Percentiles rank a stretch among this genome's conserved stretches.
phyloP scores from a whole-genome alignment of 208 protist species.

The Trypanosoma lewisi region DNA sequence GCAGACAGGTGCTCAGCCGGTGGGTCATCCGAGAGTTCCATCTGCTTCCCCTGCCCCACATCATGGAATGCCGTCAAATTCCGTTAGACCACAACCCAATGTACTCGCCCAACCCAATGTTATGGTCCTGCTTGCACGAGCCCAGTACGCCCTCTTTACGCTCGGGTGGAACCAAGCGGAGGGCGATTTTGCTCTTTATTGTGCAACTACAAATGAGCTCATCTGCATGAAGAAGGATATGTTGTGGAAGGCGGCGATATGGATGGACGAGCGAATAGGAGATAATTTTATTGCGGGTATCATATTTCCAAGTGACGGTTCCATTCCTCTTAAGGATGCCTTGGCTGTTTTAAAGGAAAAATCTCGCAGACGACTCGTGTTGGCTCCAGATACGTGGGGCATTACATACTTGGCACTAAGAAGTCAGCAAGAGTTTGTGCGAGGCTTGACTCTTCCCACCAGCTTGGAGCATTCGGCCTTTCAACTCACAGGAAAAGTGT shows the following conservation, averaged over 20 bases:
- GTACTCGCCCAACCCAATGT: slow-evolving; percentile 32
- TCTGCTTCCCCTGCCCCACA: slow-evolving; percentile 65
- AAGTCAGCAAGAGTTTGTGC: slow-evolving; percentile 80
- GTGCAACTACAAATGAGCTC: slow-evolving; percentile 77
- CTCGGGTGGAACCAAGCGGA: slow-evolving; percentile 42
- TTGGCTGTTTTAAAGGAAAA: slow-evolving; percentile 50
- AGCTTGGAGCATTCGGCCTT: slow-evolving; percentile 83
- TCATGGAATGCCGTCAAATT: slow-evolving; percentile 51
- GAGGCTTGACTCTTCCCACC: slow-evolving; percentile 57
- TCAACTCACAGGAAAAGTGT: slow-evolving; percentile 57
- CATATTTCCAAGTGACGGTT: slow-evolving; percentile 64
- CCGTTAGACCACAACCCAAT: slow-evolving; percentile 36
- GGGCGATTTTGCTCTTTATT: slow-evolving; percentile 67
- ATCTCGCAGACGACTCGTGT: slow-evolving; percentile 54
- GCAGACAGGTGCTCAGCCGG: slow-evolving; percentile 43
- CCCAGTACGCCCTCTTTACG: slow-evolving; percentile 85
- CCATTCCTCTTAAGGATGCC: slow-evolving; percentile 40
- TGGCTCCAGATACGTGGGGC: slow-evolving; percentile 78
- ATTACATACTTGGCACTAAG: slow-evolving; percentile 81
- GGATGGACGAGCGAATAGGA: slow-evolving; percentile 80
- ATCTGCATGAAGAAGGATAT: slow-evolving; percentile 40
- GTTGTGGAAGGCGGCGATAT: slow-evolving; percentile 79
- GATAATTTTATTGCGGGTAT: slow-evolving; percentile 85
- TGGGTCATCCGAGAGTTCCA: slow-evolving; percentile 90
- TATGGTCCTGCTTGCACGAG: slow-evolving; percentile 68